phyloP scores from a whole-genome alignment of 768 basidiomycete species.

The Podaxis sp. region DNA sequence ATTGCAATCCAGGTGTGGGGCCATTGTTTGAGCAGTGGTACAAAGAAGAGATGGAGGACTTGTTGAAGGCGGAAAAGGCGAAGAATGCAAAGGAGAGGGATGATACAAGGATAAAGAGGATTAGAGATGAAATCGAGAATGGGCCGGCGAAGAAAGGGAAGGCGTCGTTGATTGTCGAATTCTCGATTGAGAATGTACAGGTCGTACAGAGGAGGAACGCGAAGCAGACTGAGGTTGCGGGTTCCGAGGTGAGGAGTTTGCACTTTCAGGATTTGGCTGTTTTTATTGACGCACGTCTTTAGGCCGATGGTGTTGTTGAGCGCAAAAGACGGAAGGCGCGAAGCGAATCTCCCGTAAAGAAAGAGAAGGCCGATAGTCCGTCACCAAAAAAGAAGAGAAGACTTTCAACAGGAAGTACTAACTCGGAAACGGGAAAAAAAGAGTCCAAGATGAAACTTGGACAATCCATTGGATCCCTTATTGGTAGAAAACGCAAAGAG shows the following conservation, averaged over 20 bases:
- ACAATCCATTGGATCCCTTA: slow-evolving; percentile 61
- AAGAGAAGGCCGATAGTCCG: neutral
- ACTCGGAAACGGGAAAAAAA: slow-evolving; percentile 15
- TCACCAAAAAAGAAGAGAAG: slow-evolving; percentile 10
- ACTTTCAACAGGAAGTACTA: slow-evolving; percentile 26
- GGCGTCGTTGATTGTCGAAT: slow-evolving; percentile 80
- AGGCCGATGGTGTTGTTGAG: neutral
- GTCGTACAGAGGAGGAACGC: slow-evolving; percentile 75
- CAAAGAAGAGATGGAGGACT: slow-evolving; percentile 70
- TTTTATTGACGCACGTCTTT: neutral
- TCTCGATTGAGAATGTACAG: slow-evolving; percentile 93
- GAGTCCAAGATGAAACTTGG: slow-evolving; percentile 27
- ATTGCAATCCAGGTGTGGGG: slow-evolving; percentile 75
- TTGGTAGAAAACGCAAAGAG: slow-evolving; percentile 79
- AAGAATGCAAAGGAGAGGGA: slow-evolving; percentile 57
- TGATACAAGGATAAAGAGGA: slow-evolving; percentile 51
- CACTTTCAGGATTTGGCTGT: neutral
- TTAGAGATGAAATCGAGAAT: slow-evolving; percentile 52
- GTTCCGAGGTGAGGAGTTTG: neutral
- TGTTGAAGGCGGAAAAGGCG: slow-evolving; percentile 58
- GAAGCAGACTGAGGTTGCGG: slow-evolving; percentile 16
- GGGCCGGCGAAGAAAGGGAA: slow-evolving; percentile 37
- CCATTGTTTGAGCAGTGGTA: slow-evolving; percentile 78
- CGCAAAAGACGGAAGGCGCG: neutral
- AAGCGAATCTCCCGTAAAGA: neutral